A percentile compares a stretch with the other conserved stretches of the same genome.
Evolutionary conservation across 768 basidiomycete species (phyloP).

Genomic region (Fistulinella prunicolor): DNA sequence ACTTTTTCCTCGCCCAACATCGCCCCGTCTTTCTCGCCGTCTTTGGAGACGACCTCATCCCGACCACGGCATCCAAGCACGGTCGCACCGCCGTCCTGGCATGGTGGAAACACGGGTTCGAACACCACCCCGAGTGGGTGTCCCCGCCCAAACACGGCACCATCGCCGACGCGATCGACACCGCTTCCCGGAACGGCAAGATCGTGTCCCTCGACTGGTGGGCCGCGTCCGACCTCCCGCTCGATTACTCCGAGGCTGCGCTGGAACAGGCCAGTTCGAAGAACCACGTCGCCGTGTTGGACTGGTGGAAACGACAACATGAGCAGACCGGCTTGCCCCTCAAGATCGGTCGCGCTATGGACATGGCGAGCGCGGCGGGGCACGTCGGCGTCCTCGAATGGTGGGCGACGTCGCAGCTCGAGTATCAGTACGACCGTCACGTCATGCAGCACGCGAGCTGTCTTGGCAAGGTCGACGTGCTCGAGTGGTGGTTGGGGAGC

Average conservation of each 20-base stretch:
- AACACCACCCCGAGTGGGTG: conserved; percentile 59
- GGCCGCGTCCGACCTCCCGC: conserved; percentile 57
- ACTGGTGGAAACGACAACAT: conserved; percentile 78
- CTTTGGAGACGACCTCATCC: conserved; percentile 68
- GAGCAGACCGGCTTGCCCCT: conserved; percentile 50
- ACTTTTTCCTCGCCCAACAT: conserved; percentile 66
- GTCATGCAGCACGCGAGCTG: conserved; percentile 78
- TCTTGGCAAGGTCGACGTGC: conserved; percentile 73
- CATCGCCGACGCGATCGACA: conserved; percentile 70
- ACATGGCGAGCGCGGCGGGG: conserved; percentile 78
- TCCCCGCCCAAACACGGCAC: conserved; percentile 52
- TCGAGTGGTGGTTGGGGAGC: conserved; percentile 82
- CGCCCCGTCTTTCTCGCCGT: conserved; percentile 60
- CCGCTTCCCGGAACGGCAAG: conserved; percentile 75
- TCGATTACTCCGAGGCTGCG: conserved; percentile 78
- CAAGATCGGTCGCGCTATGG: conserved; percentile 83
- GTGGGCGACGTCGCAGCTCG: conserved; percentile 79
- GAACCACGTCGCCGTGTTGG: conserved; percentile 70
- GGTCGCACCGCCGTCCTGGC: conserved; percentile 69
- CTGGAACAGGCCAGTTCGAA: conserved; percentile 78
- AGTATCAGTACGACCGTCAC: conserved; percentile 74
- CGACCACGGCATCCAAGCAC: conserved; percentile 72
- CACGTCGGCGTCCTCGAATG: conserved; percentile 76
- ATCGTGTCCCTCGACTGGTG: conserved; percentile 81
- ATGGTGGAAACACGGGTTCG: conserved; percentile 75